Evolutionary conservation across 2,329 filamentous ascomycete genomes (phyloP), one percentile per base, ranked within the genome.

Genomic region (Alternaria ethzedia): DNA sequence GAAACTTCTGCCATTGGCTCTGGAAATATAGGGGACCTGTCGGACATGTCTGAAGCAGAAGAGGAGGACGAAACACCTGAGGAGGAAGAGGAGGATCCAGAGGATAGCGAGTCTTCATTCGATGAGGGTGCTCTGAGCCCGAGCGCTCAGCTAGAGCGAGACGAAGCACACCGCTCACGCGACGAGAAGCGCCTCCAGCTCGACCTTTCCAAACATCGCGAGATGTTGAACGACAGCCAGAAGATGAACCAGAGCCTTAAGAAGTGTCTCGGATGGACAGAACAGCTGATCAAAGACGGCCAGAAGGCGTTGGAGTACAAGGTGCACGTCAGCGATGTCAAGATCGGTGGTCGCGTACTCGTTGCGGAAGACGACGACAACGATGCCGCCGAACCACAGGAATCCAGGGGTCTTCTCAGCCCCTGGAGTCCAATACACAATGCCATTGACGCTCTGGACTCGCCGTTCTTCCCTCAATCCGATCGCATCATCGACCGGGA

Each of bases 161-260:
- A 83, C 59, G 80, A 83, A 32, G 82, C 82, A 25, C 84, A 92
- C 65, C 86, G 89, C n/a, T 86, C 88, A 52, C 87, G 87, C 57
- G 95, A 98, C 68, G 93, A 97, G 77, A 90, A 90, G 70, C 88
- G 93, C 28, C 84, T 98, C n/a, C 88, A 91, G 70, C 85, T 94
- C 5, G 96, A 99, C 79, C 85, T 99, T 1, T 87, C 90, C 4
- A 95, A 94, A 76, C 96, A 99, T 78, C 92, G 94, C 69, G 91
- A 97, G 74, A 84, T 98, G 1, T 87, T 99, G 9, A 84, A 94
- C 43, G 94, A 97, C 77, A 96, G 91, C 70, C 94, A 97, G 75
- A 96, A 94, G 82, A 94, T 98, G 85, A 98, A 97, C 76, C 92
- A 96, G 78, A 97, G 92, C 78, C 86, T 99, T 49, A 96, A 93